Evolutionary conservation across 1,284 basidiomycete species (phyloP), one percentile per base, ranked within the genome.

Genomic region (Sanghuangporus baumii): DNA sequence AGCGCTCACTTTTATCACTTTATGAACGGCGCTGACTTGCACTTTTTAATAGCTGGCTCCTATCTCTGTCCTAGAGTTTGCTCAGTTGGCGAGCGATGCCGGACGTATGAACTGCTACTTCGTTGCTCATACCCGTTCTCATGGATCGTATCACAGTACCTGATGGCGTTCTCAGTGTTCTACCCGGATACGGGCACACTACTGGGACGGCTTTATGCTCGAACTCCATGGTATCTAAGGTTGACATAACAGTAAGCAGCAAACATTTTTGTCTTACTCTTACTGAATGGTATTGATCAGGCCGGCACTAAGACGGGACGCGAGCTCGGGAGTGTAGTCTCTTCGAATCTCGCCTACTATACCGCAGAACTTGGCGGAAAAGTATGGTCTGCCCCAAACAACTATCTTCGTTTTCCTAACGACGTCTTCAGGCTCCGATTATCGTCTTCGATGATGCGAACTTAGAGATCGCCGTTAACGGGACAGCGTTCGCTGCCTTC

Each of bases 321-420:
- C 34, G 78, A 78, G 14, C 72, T 94, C 12, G 91, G 91, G 26
- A 79, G 81, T 55, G 79, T 87, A 20, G 89, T 88, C 5, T 91
- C 91, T 43, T 72, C 76, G 18, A 91, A 93, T 70, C 72, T 93
- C 7, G 85, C 87, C 2, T 75, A 83, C 8, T 92, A 81, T 70
- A 93, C 91, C 1, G 91, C 91, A 0, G 91, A 93, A 69, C 76
- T 93, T 2, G 91, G 91, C 43, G 91, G 91, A 47, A 93, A 93
- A 78, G 89, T 85, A 55, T 51, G 72, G 61, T 40, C 26, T 59
- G 11, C 36, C 16, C n/a, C 9, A 3, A 1, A 12, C 20, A 43
- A 40, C 37, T 51, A 52, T 62, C 38, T 8, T 14, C 9, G 54
- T n/a, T 47, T 23, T 38, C 59, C 12, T 11, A 41, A 31, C 55